Percentiles rank a stretch among this genome's conserved stretches.
Conservation (phyloP, 2,329 filamentous ascomycete genomes). For the Cladosporium velox region DNA sequence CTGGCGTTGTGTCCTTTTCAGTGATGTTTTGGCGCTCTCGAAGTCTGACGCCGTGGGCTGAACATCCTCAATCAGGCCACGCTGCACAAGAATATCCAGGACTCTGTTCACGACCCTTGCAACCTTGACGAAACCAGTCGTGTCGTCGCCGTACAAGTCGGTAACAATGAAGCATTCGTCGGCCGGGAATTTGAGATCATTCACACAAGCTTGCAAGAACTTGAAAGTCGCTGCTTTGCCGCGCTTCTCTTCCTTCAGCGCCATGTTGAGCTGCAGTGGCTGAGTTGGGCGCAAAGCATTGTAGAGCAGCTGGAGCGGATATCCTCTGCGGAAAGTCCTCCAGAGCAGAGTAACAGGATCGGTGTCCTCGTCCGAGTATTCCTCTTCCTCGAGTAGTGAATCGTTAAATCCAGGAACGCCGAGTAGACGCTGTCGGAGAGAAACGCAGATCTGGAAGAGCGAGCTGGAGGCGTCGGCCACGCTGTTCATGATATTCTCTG, state of each 20-base stretch:
- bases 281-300: slow-evolving; percentile 76
- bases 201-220: slow-evolving; percentile 86
- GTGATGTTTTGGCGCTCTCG: slow-evolving; percentile 44
- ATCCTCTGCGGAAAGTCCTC: slow-evolving; percentile 80
- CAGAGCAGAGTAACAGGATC: slow-evolving; percentile 90
- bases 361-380: slow-evolving; percentile 65
- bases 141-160: slow-evolving; percentile 90
- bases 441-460: slow-evolving; percentile 92
- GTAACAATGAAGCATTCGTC: slow-evolving; percentile 88
- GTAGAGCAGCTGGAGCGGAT: slow-evolving; percentile 84
- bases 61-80: slow-evolving; percentile 68
- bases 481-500: slow-evolving; percentile 95
- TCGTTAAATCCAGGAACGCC: slow-evolving; percentile 81
- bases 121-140: slow-evolving; percentile 96
- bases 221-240: slow-evolving; percentile 88
- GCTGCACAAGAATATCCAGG: slow-evolving; percentile 78
- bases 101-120: slow-evolving; percentile 91
- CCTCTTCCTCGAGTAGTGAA: slow-evolving; percentile 71
- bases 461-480: slow-evolving; percentile 88
- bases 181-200: slow-evolving; percentile 75
- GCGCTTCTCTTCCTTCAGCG: slow-evolving; percentile 68
- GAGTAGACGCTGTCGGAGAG: slow-evolving; percentile 76
- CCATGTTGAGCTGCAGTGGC: slow-evolving; percentile 54
- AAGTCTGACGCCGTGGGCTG: slow-evolving; percentile 57
- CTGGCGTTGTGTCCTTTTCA: slow-evolving; percentile 71